Evolutionary conservation across 495 filamentous ascomycete species (phyloP), one percentile per base, ranked within the genome.

Genomic region (Rhizodiscina lignyota): DNA sequence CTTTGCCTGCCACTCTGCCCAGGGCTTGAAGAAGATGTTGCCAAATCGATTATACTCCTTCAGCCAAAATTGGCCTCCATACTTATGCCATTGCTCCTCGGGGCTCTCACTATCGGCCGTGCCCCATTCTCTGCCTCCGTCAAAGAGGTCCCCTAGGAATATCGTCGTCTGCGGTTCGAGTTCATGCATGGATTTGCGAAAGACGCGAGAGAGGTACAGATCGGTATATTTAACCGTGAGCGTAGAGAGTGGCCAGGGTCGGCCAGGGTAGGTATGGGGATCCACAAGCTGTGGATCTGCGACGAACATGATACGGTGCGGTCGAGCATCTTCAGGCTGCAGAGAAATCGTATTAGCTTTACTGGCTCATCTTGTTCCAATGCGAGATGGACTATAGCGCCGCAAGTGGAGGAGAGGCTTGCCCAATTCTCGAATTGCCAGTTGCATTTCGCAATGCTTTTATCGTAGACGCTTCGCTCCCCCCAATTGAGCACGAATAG

Each of bases 261-360:
- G 79, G 32, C 79, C 89, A 13, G 89, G 81, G 52, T 99, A 96
- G 11, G 84, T 89, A 52, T 99, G 89, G 20, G 87, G 83, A 57
- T 99, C 91, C 47, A 94, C 83, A 22, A 99, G 66, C 53, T 99
- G 91, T n/a, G 91, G 91, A 51, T 99, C 91, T 26, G 91, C 86
- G 38, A 99, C 63, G 47, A 99, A 77, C 34, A 78, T 70, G 37
- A 94, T 63, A 50, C 78, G 83, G 56, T 96, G 84, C 2, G 91
- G 91, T 18, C 63, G 68, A 15, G 84, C 83, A 41, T 61, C 69
- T 42, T 61, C 50, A 39, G 83, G 82, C 89, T 94, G 35, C 32
- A 21, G 10, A 42, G 26, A 12, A 35, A 40, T 41, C n/a, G n/a
- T n/a, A n/a, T n/a, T n/a, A n/a, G n/a, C n/a, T n/a, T n/a, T n/a